Evolutionary conservation across 345 rosid species (phyloP).

Genomic region (Durio zibethinus): DNA sequence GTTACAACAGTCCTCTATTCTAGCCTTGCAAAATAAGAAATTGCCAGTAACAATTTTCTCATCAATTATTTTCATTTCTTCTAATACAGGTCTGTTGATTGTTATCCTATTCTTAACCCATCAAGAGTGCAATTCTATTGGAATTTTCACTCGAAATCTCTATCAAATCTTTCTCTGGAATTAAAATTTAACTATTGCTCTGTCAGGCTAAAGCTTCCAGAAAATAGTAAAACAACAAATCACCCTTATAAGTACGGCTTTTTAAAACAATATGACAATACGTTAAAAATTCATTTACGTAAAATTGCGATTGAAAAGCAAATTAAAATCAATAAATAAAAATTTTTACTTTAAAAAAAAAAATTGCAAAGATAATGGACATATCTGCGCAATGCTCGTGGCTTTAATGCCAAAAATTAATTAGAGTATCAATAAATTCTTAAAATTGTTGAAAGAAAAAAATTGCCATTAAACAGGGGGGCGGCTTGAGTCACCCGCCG

Average conservation of each 20-base stretch:
- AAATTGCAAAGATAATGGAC: background rate
- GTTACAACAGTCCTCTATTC: too few species aligned
- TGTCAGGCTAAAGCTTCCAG: too few species aligned
- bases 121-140: background rate
- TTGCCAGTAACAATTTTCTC: background rate
- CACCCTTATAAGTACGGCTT: too few species aligned
- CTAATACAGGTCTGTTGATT: too few species aligned
- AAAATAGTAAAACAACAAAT: too few species aligned
- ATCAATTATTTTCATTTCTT: background rate
- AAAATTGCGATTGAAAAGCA: too few species aligned
- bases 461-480: constrained; percentile 30
- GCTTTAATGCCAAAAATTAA: background rate
- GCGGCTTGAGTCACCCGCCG: constrained; percentile 16
- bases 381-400: background rate
- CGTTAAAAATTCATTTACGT: too few species aligned
- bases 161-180: background rate
- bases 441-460: background rate
- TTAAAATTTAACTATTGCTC: background rate
- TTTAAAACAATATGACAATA: background rate
- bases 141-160: background rate
- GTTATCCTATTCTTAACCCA: background rate
- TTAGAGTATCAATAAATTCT: background rate
- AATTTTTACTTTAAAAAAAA: background rate
- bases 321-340: background rate
- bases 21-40: background rate